Conservation (phyloP, 805 yeast genomes). For the Candida stauntonica region DNA sequence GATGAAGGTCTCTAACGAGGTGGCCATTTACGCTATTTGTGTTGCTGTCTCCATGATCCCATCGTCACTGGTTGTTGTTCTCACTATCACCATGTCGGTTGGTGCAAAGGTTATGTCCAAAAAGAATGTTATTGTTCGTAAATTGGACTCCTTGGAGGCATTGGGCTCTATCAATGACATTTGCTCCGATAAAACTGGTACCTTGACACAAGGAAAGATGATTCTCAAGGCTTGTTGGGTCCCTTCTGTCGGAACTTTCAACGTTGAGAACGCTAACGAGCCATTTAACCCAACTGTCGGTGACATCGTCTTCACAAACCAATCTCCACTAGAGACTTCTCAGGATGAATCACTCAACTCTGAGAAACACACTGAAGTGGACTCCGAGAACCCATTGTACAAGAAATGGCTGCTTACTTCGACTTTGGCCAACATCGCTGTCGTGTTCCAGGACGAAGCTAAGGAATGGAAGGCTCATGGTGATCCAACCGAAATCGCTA, state of each 20-base stretch:
- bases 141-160: conserved; percentile 73
- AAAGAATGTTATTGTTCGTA: conserved; percentile 69
- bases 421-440: conserved; percentile 76
- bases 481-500: conserved; percentile 87
- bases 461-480: conserved; percentile 73
- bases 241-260: conserved; percentile 55
- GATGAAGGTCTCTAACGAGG: conserved; percentile 69
- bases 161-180: conserved; percentile 75
- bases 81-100: conserved; percentile 83
- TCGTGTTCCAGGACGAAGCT: conserved; percentile 46
- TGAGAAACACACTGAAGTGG: conserved; percentile 1
- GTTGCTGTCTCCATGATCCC: conserved; percentile 79
- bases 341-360: conserved; percentile 19
- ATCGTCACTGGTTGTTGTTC: conserved; percentile 71
- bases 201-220: conserved; percentile 79
- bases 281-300: conserved; percentile 66
- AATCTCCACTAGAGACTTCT: conserved; percentile 20
- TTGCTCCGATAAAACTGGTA: conserved; percentile 82
- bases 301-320: conserved; percentile 24
- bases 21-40: conserved; percentile 85
- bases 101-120: conserved; percentile 70
- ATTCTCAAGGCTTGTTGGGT: conserved; percentile 66
- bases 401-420: conserved; percentile 58
- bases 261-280: conserved; percentile 50
- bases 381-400: conserved; percentile 9